Conservation (phyloP, 805 yeast genomes). For the Starmerella floricola region DNA sequence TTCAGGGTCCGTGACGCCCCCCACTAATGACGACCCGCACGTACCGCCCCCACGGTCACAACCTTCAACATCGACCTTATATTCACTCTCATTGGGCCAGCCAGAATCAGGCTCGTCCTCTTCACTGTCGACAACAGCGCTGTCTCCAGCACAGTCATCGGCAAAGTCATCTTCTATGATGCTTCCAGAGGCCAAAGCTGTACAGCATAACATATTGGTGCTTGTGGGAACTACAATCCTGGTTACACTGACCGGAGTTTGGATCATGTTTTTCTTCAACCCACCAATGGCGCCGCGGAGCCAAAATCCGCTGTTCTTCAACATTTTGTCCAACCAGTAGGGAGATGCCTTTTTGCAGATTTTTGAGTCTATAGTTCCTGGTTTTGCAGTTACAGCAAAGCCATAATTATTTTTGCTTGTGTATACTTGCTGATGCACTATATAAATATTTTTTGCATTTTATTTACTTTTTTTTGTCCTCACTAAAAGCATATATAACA, state of each 20-base stretch:
- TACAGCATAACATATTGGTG: slow-evolving; percentile 18
- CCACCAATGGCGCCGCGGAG: slow-evolving; percentile 21
- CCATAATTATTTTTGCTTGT: too few species aligned
- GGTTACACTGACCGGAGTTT: slow-evolving; percentile 22
- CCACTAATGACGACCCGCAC: not conserved
- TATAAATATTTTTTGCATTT: not conserved
- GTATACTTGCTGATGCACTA: too few species aligned
- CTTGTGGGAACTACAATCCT: slow-evolving; percentile 19
- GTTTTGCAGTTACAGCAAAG: too few species aligned
- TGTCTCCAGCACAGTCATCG: too few species aligned
- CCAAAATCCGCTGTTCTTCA: slow-evolving; percentile 12
- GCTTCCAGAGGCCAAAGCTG: slow-evolving; percentile 6
- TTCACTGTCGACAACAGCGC: not conserved
- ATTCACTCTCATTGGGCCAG: too few species aligned
- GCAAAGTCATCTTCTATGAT: not conserved
- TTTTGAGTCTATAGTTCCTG: too few species aligned
- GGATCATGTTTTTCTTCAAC: slow-evolving; percentile 24
- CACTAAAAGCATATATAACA: not conserved
- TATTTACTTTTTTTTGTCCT: not conserved
- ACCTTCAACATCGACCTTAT: too few species aligned
- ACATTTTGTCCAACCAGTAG: slow-evolving; percentile 1
- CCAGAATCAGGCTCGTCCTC: not conserved
- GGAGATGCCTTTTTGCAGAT: not conserved
- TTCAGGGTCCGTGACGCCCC: not conserved
- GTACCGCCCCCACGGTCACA: not conserved